Percentiles rank a stretch among this genome's conserved stretches.
Evolutionary conservation across 202 grass and related monocot genomes (phyloP).

Genomic region (Setaria viridis): DNA sequence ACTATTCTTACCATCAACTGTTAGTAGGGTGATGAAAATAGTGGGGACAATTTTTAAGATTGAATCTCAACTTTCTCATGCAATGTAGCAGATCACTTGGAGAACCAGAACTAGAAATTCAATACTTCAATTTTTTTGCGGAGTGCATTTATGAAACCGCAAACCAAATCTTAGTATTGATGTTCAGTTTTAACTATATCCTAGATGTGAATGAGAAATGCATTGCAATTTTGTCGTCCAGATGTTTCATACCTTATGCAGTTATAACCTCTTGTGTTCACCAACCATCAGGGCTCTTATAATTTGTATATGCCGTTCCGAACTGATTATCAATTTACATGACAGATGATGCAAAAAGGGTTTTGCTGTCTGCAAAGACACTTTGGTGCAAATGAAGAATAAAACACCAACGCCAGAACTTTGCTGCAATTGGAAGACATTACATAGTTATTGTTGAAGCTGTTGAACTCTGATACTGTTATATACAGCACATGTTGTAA

Average conservation of each 20-base stretch:
- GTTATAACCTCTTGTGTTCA: constrained; percentile 15
- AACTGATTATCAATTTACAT: constrained; percentile 35
- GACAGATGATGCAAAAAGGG: constrained; percentile 62
- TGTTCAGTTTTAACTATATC: constrained; percentile 11
- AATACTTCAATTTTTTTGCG: neutral
- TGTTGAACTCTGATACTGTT: neutral
- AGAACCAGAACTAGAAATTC: constrained; percentile 26
- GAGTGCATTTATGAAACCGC: constrained; percentile 8
- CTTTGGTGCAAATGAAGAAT: constrained; percentile 52
- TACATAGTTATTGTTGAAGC: neutral
- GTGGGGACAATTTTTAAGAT: neutral
- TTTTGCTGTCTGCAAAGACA: constrained; percentile 48
- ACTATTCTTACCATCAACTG: neutral
- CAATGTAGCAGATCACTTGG: constrained; percentile 23
- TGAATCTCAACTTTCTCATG: neutral
- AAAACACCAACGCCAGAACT: neutral
- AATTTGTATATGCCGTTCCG: neutral
- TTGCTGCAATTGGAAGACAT: neutral
- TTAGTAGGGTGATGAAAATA: constrained; percentile 14
- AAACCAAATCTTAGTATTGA: constrained; percentile 24
- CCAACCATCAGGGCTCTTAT: neutral
- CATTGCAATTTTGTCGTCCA: neutral
- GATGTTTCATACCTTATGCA: constrained; percentile 13
- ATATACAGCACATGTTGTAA: neutral
- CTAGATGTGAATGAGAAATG: neutral